A percentile compares a stretch with the other conserved stretches of the same genome.
Evolutionary conservation across 2,329 filamentous ascomycete species (phyloP).

Genomic region (Pseudocercospora eumusae): DNA sequence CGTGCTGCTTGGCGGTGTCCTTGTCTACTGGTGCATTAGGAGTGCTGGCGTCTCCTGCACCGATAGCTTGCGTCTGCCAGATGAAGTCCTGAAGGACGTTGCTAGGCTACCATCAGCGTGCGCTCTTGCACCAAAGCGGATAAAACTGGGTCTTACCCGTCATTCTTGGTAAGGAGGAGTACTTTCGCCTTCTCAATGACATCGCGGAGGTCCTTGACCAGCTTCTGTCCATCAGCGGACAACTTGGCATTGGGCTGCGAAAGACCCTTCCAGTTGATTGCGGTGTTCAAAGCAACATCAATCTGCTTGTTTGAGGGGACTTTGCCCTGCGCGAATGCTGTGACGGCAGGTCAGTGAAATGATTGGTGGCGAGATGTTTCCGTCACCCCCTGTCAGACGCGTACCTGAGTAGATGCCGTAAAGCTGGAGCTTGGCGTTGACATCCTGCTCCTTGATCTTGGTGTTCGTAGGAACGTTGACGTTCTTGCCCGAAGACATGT

Average conservation of each 20-base stretch:
- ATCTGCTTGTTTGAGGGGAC: constrained; percentile 95
- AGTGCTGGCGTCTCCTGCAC: constrained; percentile 60
- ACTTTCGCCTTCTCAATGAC: constrained; percentile 83
- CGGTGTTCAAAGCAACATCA: constrained; percentile 89
- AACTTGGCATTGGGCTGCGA: constrained; percentile 72
- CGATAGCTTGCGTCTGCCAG: constrained; percentile 82
- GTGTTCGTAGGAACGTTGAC: constrained; percentile 75
- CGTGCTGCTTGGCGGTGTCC: constrained; percentile 77
- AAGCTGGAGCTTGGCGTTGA: constrained; percentile 91
- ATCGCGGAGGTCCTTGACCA: constrained; percentile 74
- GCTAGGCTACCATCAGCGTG: constrained; percentile 12
- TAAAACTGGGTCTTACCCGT: constrained; percentile 54
- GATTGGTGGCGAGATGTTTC: constrained; percentile 46
- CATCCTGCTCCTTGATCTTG: constrained; percentile 76
- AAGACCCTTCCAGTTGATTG: constrained; percentile 70
- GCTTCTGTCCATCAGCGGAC: constrained; percentile 75
- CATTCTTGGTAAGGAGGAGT: constrained; percentile 87
- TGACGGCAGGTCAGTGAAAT: constrained; percentile 7
- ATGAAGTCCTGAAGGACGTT: constrained; percentile 96
- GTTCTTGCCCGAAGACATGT: constrained; percentile 36
- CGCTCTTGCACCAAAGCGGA: not conserved
- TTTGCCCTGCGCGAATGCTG: constrained; percentile 84
- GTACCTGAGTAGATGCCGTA: constrained; percentile 74
- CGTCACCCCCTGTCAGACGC: not conserved
- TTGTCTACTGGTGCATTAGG: constrained; percentile 72